Evolutionary conservation across 1,284 basidiomycete genomes (phyloP), one percentile per base, ranked within the genome.

Genomic region (Moniliella sp.): DNA sequence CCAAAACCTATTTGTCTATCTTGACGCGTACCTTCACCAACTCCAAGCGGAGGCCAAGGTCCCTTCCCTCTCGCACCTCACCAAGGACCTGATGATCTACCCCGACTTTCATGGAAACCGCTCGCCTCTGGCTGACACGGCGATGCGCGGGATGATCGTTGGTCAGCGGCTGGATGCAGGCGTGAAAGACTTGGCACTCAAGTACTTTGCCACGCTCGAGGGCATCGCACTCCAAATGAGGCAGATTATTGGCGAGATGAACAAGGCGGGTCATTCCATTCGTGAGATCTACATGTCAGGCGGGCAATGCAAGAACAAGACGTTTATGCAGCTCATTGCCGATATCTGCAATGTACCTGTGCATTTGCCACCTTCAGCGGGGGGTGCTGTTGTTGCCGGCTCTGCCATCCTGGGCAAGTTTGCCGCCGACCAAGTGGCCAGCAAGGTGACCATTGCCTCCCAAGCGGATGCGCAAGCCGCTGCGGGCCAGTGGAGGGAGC

Each of bases 171-270:
- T 94, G 33, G 80, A 88, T 54, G 68, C 71, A 45, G 69, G 72
- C 23, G 66, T 91, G 15, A 61, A 66, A 31, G 83, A 93, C 60
- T 73, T 97, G 27, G 80, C 84, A 4, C 73, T 75, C 40, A 80
- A 80, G 57, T 94, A 91, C 65, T 75, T 82, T 50, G 72, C 83
- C 29, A 80, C 86, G 0, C 73, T 93, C 30, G 83, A 93, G 65
- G 75, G 83, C 7, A 88, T 97, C 61, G 80, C 83, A 4, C 71
- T 94, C 13, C 88, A 94, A 62, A 94, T 84, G 8, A 69, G 79
- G 3, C 88, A 94, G 63, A 94, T 97, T 58, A 68, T 97, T 35
- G 79, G 86, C 52, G 71, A 74, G 48, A 79, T 97, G 72, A 93
- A 94, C 63, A 61, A 54, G 11, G 70, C 74, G 25, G 88, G 88